Evolutionary conservation across 2,329 filamentous ascomycete species (phyloP).

Genomic region (Arthrobotrys iridis): DNA sequence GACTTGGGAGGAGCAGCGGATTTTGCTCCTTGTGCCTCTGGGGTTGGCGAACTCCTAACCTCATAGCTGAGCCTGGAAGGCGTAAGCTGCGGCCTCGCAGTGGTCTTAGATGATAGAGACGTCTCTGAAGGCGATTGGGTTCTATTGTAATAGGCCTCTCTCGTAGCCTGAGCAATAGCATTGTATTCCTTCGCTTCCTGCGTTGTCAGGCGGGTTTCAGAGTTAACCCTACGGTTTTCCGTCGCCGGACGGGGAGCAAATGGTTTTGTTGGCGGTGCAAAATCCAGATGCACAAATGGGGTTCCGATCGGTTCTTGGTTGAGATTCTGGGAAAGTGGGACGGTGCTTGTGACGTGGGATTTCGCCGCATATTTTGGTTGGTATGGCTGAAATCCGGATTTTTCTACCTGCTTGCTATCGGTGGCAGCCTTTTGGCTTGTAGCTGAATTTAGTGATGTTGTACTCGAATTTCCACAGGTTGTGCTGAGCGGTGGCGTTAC

Average conservation of each 20-base stretch:
- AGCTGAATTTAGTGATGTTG: conserved; percentile 33
- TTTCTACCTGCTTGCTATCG: conserved; percentile 25
- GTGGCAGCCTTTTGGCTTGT: conserved; percentile 16
- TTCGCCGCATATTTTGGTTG: conserved; percentile 53
- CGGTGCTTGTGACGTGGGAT: conserved; percentile 47
- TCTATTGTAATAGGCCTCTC: conserved; percentile 38
- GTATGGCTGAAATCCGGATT: conserved; percentile 41
- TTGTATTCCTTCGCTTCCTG: conserved; percentile 53
- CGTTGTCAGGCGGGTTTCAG: conserved; percentile 47
- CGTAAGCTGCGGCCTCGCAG: conserved; percentile 26
- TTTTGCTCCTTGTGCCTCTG: conserved; percentile 27
- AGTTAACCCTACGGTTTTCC: conserved; percentile 19
- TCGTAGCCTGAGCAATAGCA: conserved; percentile 51
- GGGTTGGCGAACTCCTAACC: conserved; percentile 33
- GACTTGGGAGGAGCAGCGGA: conserved; percentile 36
- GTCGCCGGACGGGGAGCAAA: conserved; percentile 38
- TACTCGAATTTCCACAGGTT: conserved; percentile 42
- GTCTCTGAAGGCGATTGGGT: conserved; percentile 35
- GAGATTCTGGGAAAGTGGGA: conserved; percentile 18
- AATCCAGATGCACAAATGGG: conserved; percentile 52
- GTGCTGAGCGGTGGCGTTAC: conserved; percentile 17
- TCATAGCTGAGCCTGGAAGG: conserved; percentile 49
- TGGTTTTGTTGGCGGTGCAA: conserved; percentile 42
- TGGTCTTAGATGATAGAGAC: conserved; percentile 17
- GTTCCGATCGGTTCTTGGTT: conserved; percentile 30